These are phyloP conservation scores for Sinapis alba DNA, from an alignment of 441 rosid species.

Conservation along the genomic window DNA sequence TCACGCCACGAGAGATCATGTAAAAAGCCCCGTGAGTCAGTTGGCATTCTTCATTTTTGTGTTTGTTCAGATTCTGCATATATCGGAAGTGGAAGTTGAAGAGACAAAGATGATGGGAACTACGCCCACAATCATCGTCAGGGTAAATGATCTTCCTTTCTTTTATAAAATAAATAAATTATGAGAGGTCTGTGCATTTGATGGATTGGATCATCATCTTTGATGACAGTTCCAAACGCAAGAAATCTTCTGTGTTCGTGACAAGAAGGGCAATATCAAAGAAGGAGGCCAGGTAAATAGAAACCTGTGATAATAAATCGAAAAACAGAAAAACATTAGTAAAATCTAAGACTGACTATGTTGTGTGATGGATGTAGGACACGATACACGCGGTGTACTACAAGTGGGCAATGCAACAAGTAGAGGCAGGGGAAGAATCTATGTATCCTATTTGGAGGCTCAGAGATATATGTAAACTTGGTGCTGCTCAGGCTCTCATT, in stretches of 20 bases:
- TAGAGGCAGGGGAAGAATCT: conserved; percentile 77
- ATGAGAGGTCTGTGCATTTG: conserved; percentile 9
- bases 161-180: neutral
- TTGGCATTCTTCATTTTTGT: conserved; percentile 4
- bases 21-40: neutral
- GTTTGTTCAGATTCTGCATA: conserved; percentile 70
- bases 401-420: conserved; percentile 95
- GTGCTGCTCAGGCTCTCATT: conserved; percentile 78
- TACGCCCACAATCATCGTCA: conserved; percentile 72
- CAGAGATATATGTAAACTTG: conserved; percentile 63
- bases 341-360: neutral
- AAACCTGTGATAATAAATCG: neutral
- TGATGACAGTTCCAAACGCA: conserved; percentile 82
- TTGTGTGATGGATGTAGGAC: conserved; percentile 48
- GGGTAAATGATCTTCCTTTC: conserved; percentile 47
- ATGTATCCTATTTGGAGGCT: conserved; percentile 86
- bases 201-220: conserved; percentile 17
- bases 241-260: conserved; percentile 76
- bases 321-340: neutral
- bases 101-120: conserved; percentile 96
- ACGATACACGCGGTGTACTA: conserved; percentile 83
- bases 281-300: conserved; percentile 77
- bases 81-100: conserved; percentile 83
- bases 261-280: conserved; percentile 65
- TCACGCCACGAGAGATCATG: neutral